These are phyloP conservation scores for Monosporascus cannonballus DNA, from an alignment of 2,329 filamentous ascomycete species.

Conservation along the genomic window DNA sequence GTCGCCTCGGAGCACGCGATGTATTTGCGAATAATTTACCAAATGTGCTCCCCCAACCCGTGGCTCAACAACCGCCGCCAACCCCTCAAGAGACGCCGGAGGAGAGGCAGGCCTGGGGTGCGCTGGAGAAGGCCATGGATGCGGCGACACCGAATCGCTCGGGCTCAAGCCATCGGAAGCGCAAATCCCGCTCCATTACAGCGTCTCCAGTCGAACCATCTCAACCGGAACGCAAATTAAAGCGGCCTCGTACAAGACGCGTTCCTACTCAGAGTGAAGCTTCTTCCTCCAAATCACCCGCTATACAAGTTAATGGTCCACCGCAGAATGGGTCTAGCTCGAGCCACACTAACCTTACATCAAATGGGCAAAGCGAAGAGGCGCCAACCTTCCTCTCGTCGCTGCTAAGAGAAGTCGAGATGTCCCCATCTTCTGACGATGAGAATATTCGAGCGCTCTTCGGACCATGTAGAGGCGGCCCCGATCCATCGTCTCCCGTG, in stretches of 20 bases:
- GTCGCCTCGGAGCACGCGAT: conserved; percentile 67
- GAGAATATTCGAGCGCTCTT: conserved; percentile 40
- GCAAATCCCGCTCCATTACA: conserved; percentile 65
- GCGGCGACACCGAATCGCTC: conserved; percentile 44
- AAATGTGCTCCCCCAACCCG: conserved; percentile 51
- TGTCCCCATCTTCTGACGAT: conserved; percentile 52
- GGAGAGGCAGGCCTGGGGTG: conserved; percentile 82
- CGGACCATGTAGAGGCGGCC: conserved; percentile 21
- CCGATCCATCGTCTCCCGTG: conserved; percentile 54
- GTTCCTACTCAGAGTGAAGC: conserved; percentile 45
- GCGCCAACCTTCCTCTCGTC: conserved; percentile 80
- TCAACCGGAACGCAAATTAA: conserved; percentile 76
- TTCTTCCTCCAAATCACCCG: conserved; percentile 31
- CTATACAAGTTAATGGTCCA: conserved; percentile 12
- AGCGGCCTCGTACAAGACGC: conserved; percentile 76
- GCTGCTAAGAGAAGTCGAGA: conserved; percentile 81
- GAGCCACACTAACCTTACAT: conserved; percentile 11
- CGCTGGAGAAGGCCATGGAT: conserved; percentile 78
- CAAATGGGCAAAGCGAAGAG: conserved; percentile 31
- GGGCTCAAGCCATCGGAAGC: conserved; percentile 56
- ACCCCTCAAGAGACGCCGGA: conserved; percentile 63
- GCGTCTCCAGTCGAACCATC: conserved; percentile 63
- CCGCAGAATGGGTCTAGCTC: conserved; percentile 4
- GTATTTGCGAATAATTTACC: conserved; percentile 61
- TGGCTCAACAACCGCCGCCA: conserved; percentile 46